Percentiles rank a stretch among this genome's conserved stretches.
Evolutionary conservation across 2,329 filamentous ascomycete species (phyloP).

Genomic region (Emergomyces africanus): DNA sequence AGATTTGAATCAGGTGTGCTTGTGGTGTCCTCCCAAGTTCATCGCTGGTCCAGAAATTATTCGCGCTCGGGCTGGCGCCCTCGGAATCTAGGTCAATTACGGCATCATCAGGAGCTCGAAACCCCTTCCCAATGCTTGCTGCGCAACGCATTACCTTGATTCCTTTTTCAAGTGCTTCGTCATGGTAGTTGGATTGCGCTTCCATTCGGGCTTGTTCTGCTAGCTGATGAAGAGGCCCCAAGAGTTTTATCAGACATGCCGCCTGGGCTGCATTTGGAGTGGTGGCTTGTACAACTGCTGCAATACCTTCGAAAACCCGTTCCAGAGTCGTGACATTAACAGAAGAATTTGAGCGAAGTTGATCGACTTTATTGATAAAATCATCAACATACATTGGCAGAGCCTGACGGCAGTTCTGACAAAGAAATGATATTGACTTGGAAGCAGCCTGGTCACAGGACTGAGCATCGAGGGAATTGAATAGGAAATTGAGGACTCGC

Average conservation of each 20-base stretch:
- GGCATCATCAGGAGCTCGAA: slow-evolving; percentile 25
- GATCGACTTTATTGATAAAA: slow-evolving; percentile 30
- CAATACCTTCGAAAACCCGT: slow-evolving; percentile 32
- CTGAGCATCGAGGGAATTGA: slow-evolving; percentile 31
- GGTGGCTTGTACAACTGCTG: slow-evolving; percentile 31
- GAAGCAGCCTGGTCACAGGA: slow-evolving; percentile 30
- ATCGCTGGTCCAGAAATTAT: slow-evolving; percentile 26
- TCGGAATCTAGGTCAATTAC: slow-evolving; percentile 21
- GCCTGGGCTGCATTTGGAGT: slow-evolving; percentile 28
- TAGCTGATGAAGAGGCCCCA: slow-evolving; percentile 25
- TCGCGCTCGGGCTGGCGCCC: slow-evolving; percentile 16
- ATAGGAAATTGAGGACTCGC: slow-evolving; percentile 31
- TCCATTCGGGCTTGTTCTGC: slow-evolving; percentile 22
- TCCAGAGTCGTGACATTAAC: slow-evolving; percentile 27
- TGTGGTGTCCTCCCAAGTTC: slow-evolving; percentile 21
- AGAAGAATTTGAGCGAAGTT: slow-evolving; percentile 25
- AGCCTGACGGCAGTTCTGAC: slow-evolving; percentile 31
- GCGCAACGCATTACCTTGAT: slow-evolving; percentile 28
- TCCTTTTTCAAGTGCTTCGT: slow-evolving; percentile 22
- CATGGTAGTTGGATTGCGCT: slow-evolving; percentile 18
- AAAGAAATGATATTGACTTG: slow-evolving; percentile 31
- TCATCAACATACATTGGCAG: slow-evolving; percentile 29
- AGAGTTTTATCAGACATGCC: slow-evolving; percentile 25
- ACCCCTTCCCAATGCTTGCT: slow-evolving; percentile 29
- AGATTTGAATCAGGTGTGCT: slow-evolving; percentile 26